phyloP scores from a whole-genome alignment of 169 alveolate genomes.

The Eimeria falciformis region DNA sequence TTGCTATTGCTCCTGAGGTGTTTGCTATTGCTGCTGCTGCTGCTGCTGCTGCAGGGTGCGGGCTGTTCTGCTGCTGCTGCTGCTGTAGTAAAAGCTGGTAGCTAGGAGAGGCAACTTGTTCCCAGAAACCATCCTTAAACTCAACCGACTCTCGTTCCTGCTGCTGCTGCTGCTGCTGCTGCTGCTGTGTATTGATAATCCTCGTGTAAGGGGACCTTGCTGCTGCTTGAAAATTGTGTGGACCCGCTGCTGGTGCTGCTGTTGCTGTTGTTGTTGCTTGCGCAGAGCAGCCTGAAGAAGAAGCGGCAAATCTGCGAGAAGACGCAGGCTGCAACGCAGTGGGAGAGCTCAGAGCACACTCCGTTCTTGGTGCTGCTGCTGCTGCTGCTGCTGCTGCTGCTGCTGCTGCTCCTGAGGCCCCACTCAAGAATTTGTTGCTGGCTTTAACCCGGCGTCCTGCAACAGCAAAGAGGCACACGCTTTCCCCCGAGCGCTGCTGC shows the following conservation, averaged over 20 bases:
- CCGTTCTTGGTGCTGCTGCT: constrained; percentile 19
- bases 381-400: constrained; percentile 64
- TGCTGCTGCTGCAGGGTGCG: not conserved
- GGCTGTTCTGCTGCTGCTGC: constrained; percentile 5
- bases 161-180: constrained; percentile 18
- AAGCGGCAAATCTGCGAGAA: too few species aligned
- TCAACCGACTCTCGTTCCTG: not conserved
- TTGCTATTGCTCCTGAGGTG: not conserved
- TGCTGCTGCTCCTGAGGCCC: not conserved
- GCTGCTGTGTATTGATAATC: too few species aligned
- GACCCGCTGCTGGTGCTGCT: constrained; percentile 47
- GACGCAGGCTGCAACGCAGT: not conserved
- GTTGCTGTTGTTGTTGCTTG: not conserved
- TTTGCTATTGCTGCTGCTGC: not conserved
- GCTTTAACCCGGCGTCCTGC: too few species aligned
- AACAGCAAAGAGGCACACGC: too few species aligned
- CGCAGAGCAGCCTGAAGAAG: not conserved
- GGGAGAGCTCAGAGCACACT: not conserved
- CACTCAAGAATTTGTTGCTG: not conserved
- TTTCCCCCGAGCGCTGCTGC: too few species aligned
- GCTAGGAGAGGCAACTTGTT: constrained; percentile 1
- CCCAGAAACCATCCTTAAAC: constrained; percentile 40
- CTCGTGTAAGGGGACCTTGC: too few species aligned
- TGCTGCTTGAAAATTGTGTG: too few species aligned
- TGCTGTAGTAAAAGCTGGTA: not conserved